Evolutionary conservation across 2,329 filamentous ascomycete genomes (phyloP), one percentile per base, ranked within the genome.

Genomic region (Ophiostoma populinum): DNA sequence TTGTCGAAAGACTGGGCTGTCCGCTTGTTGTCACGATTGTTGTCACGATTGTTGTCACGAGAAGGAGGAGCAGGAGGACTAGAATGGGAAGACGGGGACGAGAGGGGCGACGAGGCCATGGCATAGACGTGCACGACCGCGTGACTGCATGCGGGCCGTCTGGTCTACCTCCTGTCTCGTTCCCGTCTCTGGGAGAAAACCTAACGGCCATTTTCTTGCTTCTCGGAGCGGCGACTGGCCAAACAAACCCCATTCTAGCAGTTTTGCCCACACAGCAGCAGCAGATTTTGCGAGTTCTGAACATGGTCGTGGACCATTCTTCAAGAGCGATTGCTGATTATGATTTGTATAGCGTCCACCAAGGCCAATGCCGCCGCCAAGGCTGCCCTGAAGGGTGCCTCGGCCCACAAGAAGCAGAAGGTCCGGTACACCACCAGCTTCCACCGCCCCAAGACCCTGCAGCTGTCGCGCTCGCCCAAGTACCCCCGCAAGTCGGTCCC

Each of bases 401-500:
- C 40, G 17, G 54, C 61, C 43, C 75, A 90, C 67, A 93, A 93
- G 75, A 75, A 80, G 65, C 75, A 75, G 67, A 94, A 94, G 74
- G 75, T 92, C 63, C 80, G 87, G 60, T 73, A 74, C 57, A 85
- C 74, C 60, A 93, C 87, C 52, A 86, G 79, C 59, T 98, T 95
- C 80, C 87, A 93, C 76, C 76, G 75, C 54, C 90, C 90, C 56
- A 95, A 95, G 79, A 95, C 86, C 49, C 81, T 94, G 55, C 67
- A 80, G 62, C 75, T 94, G 52, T 80, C 83, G 52, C 82, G 90
- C 57, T 62, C 77, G 34, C 86, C 87, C 61, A 93, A 92, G 70
- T 95, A 92, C 74, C 86, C 82, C 50, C 85, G 87, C 70, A 92
- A 90, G 73, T 86, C 83, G 49, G 75, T 98, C 59, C 77, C 81